These are phyloP conservation scores for Penicillium roqueforti DNA, from an alignment of 495 filamentous ascomycete genomes.

Conservation along the genomic window DNA sequence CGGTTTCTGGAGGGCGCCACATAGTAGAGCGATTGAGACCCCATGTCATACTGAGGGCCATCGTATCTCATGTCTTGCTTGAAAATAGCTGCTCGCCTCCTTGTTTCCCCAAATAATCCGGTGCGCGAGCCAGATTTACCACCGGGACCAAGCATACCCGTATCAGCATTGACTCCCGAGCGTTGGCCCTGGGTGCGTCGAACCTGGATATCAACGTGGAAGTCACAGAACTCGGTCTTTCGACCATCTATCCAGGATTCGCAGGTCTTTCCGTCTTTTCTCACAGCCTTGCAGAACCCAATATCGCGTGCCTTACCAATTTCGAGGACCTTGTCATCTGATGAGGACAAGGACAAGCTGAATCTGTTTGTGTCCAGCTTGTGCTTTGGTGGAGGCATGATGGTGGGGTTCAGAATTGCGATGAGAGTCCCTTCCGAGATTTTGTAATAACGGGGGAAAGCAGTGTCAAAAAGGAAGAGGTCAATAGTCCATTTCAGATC, in stretches of 20 bases:
- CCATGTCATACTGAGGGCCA: conserved; percentile 55
- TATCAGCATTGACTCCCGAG: conserved; percentile 72
- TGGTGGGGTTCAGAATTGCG: conserved; percentile 87
- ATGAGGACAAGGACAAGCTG: conserved; percentile 73
- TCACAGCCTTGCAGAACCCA: conserved; percentile 78
- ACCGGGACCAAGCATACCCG: conserved; percentile 45
- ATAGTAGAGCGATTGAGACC: conserved; percentile 56
- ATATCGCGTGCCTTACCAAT: conserved; percentile 82
- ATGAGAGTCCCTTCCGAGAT: conserved; percentile 79
- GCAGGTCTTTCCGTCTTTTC: conserved; percentile 79
- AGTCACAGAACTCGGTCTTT: conserved; percentile 89
- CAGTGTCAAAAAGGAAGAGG: conserved; percentile 85
- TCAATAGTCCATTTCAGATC: conserved; percentile 91
- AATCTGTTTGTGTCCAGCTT: conserved; percentile 76
- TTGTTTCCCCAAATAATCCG: conserved; percentile 41
- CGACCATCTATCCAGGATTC: conserved; percentile 79
- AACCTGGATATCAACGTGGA: conserved; percentile 77
- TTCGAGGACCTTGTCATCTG: conserved; percentile 85
- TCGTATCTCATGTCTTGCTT: conserved; percentile 41
- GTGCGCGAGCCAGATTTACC: conserved; percentile 43
- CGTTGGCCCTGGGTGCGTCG: conserved; percentile 64
- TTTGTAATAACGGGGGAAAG: conserved; percentile 89
- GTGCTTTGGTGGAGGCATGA: conserved; percentile 76
- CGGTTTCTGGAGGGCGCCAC: conserved; percentile 42
- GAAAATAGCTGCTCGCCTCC: conserved; percentile 26